Evolutionary conservation across 1,284 basidiomycete genomes (phyloP), one percentile per base, ranked within the genome.

Genomic region (Ganoderma lingzhi): DNA sequence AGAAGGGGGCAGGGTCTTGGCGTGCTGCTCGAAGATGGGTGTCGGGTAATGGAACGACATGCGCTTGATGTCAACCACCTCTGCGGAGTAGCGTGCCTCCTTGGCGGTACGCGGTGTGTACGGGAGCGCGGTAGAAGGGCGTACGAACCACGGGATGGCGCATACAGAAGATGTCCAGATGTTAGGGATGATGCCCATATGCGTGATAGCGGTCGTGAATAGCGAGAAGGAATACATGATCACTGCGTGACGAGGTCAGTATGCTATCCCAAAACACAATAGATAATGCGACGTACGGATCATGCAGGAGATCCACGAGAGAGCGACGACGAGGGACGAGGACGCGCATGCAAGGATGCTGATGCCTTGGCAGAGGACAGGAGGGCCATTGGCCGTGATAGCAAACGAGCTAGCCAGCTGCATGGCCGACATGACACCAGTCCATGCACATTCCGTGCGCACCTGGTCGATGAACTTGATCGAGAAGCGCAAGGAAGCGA

Each of bases 141-240:
- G 68, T 15, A 56, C 74, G 76, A 90, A 92, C 91, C 91, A 92
- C n/a, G 84, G 82, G 32, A 90, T 80, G 12, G 78, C 75, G 70
- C 86, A 84, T 51, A 91, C 77, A 3, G 85, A 83, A 42, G 80
- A 80, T 30, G 68, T 78, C 89, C 89, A 92, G 65, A 92, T 80
- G 41, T 80, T 78, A 6, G 84, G 82, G 70, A 85, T 77, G 28
- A 73, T 70, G 60, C 71, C 73, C 48, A 80, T 76, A 71, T 91
- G 90, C 2, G 81, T 76, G 67, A 85, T 76, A 19, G 84, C 75
- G 53, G 83, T 76, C 67, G 86, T 78, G 71, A 86, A 81, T 37
- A 92, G 77, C 1, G 82, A 76, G 71, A 91, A 80, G 75, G 87
- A 88, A 73, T 92, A 90, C 12, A 83, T 74, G 19, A 89, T 75